Conservation (phyloP, 805 yeast genomes). For the Millerozyma miso region DNA sequence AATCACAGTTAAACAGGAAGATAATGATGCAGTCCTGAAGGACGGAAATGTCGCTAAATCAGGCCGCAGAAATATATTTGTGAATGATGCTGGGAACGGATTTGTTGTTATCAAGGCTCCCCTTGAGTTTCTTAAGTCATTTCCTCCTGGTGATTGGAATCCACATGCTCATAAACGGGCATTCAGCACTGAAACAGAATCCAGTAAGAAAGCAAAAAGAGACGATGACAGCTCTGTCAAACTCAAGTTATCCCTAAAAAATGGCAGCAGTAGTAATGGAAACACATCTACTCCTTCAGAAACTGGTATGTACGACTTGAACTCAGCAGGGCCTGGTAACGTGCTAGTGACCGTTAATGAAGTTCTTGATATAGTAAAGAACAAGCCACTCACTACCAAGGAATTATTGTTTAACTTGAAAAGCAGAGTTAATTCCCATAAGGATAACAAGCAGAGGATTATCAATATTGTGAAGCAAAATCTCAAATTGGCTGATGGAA, state of each 20-base stretch:
- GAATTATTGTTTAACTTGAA: constrained; percentile 59
- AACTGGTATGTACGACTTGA: constrained; percentile 17
- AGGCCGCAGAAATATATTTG: constrained; percentile 16
- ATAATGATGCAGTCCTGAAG: constrained; percentile 17
- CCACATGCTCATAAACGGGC: constrained; percentile 49
- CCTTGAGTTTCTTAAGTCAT: constrained; percentile 52
- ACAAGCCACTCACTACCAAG: constrained; percentile 57
- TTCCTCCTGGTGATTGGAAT: constrained; percentile 84
- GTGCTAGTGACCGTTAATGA: constrained; percentile 65
- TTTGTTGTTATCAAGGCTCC: constrained; percentile 62
- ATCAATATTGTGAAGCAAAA: constrained; percentile 54
- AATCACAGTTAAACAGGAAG: constrained; percentile 28
- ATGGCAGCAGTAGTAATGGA: constrained; percentile 10
- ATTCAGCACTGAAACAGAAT: constrained; percentile 18
- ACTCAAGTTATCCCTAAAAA: constrained; percentile 5
- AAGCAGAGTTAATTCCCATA: constrained; percentile 58
- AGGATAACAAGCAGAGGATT: constrained; percentile 58
- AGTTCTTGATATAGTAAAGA: constrained; percentile 57
- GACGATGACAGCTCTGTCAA: constrained; percentile 23
- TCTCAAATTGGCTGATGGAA: constrained; percentile 50
- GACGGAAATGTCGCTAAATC: constrained; percentile 3
- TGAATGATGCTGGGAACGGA: constrained; percentile 31
- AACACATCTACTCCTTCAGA: constrained; percentile 2
- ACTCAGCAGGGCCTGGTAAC: constrained; percentile 34
- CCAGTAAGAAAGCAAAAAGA: constrained; percentile 36